Evolutionary conservation across 2,329 filamentous ascomycete genomes (phyloP).

Genomic region (Penicillium brevicompactum): DNA sequence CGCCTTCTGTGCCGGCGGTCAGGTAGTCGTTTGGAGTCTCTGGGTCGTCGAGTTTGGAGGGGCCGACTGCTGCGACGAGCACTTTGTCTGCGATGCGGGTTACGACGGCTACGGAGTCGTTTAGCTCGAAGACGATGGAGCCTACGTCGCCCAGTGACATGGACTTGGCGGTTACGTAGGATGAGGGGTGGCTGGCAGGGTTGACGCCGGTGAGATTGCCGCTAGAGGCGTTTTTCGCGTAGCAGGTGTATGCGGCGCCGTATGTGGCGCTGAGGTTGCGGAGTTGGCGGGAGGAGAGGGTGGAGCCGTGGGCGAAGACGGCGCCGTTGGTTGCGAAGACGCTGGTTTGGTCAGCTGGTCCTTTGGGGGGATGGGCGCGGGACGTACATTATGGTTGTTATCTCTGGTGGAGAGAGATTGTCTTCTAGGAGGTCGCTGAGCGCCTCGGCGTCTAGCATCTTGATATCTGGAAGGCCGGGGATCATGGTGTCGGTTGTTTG

Average conservation of each 20-base stretch:
- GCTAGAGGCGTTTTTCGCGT: conserved; percentile 42
- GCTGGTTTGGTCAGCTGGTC: conserved; percentile 20
- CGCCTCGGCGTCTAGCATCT: conserved; percentile 47
- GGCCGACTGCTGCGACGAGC: conserved; percentile 44
- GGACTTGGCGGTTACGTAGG: conserved; percentile 45
- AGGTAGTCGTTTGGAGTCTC: conserved; percentile 7
- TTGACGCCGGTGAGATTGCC: conserved; percentile 48
- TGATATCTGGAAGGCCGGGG: conserved; percentile 45
- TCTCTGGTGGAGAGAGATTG: conserved; percentile 47
- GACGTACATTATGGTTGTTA: conserved; percentile 46
- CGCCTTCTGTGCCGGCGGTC: not conserved
- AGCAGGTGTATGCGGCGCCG: conserved; percentile 46
- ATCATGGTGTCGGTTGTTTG: conserved; percentile 38
- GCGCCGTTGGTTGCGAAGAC: conserved; percentile 48
- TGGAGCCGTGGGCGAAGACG: conserved; percentile 46
- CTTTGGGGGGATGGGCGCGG: not conserved
- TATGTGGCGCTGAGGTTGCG: conserved; percentile 47
- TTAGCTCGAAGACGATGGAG: conserved; percentile 47
- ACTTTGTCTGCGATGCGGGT: conserved; percentile 47
- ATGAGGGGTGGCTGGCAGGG: conserved; percentile 45
- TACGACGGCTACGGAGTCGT: conserved; percentile 44
- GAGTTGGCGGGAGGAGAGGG: conserved; percentile 42
- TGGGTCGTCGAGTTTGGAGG: conserved; percentile 29
- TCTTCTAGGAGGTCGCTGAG: conserved; percentile 45
- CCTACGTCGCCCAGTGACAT: conserved; percentile 46